Evolutionary conservation across 1,284 basidiomycete species (phyloP).

Genomic region (Trametes hirsuta): DNA sequence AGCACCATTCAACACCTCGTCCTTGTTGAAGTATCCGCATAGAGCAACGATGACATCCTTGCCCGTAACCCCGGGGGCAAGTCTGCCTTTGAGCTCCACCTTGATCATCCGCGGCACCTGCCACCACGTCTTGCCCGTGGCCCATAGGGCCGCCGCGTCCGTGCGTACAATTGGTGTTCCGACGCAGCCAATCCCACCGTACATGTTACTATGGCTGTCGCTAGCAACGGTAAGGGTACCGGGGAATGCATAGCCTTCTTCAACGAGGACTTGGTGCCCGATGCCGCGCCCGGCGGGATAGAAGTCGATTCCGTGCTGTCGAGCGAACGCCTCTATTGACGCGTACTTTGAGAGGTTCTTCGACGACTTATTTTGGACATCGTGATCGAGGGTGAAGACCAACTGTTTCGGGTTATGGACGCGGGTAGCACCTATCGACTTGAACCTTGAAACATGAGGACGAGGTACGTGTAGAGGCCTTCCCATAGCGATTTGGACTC

Average conservation of each 20-base stretch:
- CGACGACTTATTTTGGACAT: slow-evolving; percentile 95
- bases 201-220: slow-evolving; percentile 99
- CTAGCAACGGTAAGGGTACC: slow-evolving; percentile 93
- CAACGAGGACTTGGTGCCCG: slow-evolving; percentile 93
- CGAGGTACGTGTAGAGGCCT: not conserved
- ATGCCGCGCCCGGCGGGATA: slow-evolving; percentile 99
- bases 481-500: slow-evolving; percentile 33
- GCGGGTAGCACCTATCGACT: slow-evolving; percentile 89
- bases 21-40: slow-evolving; percentile 95
- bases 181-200: slow-evolving; percentile 96
- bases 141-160: slow-evolving; percentile 96
- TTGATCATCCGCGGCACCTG: slow-evolving; percentile 97
- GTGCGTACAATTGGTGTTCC: slow-evolving; percentile 96
- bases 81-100: slow-evolving; percentile 85
- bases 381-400: slow-evolving; percentile 97
- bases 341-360: slow-evolving; percentile 96
- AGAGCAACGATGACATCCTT: slow-evolving; percentile 99
- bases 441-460: slow-evolving; percentile 65
- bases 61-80: slow-evolving; percentile 91
- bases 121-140: slow-evolving; percentile 99
- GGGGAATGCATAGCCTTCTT: slow-evolving; percentile 96
- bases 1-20: slow-evolving; percentile 97
- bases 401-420: slow-evolving; percentile 85
- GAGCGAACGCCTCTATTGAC: slow-evolving; percentile 90
- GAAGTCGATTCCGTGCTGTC: slow-evolving; percentile 88